Base-by-base conservation (phyloP, 1,139 yeast genomes). In the Taphrina deformans region DNA sequence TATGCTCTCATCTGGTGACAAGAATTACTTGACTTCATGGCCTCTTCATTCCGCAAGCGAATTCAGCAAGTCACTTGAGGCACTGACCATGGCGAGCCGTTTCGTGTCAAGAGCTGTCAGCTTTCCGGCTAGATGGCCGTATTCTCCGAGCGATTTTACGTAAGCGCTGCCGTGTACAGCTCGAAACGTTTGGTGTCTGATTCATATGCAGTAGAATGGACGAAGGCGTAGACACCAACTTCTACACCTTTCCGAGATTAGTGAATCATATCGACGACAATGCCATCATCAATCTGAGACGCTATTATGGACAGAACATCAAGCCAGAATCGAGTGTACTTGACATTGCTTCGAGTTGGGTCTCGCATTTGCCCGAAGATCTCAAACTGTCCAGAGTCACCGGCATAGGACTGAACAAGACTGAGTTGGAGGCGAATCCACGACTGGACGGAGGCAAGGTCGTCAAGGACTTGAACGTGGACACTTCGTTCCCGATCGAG, bases 261-360 rank as follows among this genome's bases (percentile, higher is more conserved):
- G 65, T 61, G 44, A 61, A 52, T 14, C 65, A 61, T 26, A 61
- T 61, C 38, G 65, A 61, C 29, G 65, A 61, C 40, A 35, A 51
- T 31, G 65, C 65, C 10, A 61, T 61, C 31, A 46, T 44, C 16
- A 46, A 33, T 21, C 51, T 61, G 23, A 31, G 35, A 7, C 35
- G 24, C n/a, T 61, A 52, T 27, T 61, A 61, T 18, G 51, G 52
- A 24, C 45, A 31, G 14, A 24, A 33, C 16, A 52, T 52, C 38
- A 24, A 45, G n/a, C 18, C 48, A n/a, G 53, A 26, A 10, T 21
- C 59, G 14, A 23, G 24, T 16, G 59, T 61, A 6, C 40, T 61
- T 7, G 65, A 61, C 35, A 31, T 61, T 26, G 59, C 59, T 18
- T 61, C 65, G 26, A 38, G 51, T 16, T 61, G 65, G 65, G 65